Base-by-base conservation (phyloP, 1,284 basidiomycete species). In the Cutaneotrichosporon daszewskae region DNA sequence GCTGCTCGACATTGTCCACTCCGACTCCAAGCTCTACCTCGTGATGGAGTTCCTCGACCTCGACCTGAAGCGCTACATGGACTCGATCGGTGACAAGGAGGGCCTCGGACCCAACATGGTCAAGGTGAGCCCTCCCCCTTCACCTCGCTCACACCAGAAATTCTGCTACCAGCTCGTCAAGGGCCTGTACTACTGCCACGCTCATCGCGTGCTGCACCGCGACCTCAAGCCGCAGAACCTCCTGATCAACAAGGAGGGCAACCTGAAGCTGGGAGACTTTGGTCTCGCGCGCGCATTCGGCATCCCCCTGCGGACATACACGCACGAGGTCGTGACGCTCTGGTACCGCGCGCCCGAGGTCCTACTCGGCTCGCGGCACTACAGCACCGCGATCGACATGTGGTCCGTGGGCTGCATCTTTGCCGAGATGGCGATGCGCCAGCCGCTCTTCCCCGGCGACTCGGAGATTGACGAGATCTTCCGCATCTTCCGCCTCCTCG, bases 331-430 rank as follows among this genome's bases (percentile, higher is more conserved):
- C 47, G 95, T 99, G 23, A 99, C 95, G 5, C 76, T 99, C 12
- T 99, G 95, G 95, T 99, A 99, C 72, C 87, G 95, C 44, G 94
- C 95, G 0, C 95, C 95, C 1, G 95, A 99, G 65, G 95, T 99
- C 32, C 79, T 99, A 14, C 81, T 98, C 51, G 95, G 95, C 40
- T 95, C 90, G 29, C 80, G 95, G 43, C 97, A 94, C 41, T 99
- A 99, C 72, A 92, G 86, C 67, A 98, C 95, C 3, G 94, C 88
- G 17, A 97, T 99, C 65, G 95, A 99, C 72, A 89, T 98, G 51
- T 99, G 95, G 95, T 94, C 88, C 6, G 95, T 92, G 45, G 95
- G 95, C 7, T 98, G 95, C 66, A 99, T 99, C 65, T 95, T 98
- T 70, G 94, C 94, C 14, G 91, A 96, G 74, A 91, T 94, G 87